These are phyloP conservation scores for Macrophomina tecta DNA, from an alignment of 2,329 filamentous ascomycete genomes.

Conservation along the genomic window DNA sequence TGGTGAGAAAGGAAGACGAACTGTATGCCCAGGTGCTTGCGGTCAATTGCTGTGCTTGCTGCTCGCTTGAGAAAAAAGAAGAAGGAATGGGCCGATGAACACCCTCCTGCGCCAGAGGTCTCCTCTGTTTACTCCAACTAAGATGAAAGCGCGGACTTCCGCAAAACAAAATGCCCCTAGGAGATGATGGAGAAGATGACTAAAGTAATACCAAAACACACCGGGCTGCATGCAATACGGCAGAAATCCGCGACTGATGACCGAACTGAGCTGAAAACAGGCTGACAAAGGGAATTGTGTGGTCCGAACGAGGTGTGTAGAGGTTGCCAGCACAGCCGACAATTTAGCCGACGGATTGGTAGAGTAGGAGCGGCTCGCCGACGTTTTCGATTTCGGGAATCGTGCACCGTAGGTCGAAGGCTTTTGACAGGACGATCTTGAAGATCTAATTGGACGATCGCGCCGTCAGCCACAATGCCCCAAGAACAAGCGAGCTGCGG, in stretches of 20 bases:
- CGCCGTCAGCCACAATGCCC: slow-evolving; percentile 17
- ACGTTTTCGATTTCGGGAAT: slow-evolving; percentile 99
- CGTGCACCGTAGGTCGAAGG: slow-evolving; percentile 97
- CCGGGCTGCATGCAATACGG: slow-evolving; percentile 26
- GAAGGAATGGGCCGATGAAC: slow-evolving; percentile 14
- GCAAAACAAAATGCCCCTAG: not conserved
- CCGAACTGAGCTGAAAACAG: not conserved
- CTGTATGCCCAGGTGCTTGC: slow-evolving; percentile 20
- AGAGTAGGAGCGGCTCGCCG: slow-evolving; percentile 91
- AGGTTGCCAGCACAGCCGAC: not conserved
- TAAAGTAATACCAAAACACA: slow-evolving; percentile 26
- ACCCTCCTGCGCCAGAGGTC: slow-evolving; percentile 21
- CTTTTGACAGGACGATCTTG: slow-evolving; percentile 98
- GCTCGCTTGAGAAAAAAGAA: slow-evolving; percentile 16
- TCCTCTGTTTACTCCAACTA: slow-evolving; percentile 25
- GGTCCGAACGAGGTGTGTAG: not conserved
- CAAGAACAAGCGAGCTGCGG: not conserved
- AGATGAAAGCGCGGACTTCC: not conserved
- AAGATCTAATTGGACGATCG: slow-evolving; percentile 73
- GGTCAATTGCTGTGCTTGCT: slow-evolving; percentile 21
- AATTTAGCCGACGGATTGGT: slow-evolving; percentile 55
- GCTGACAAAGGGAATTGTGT: slow-evolving; percentile 13
- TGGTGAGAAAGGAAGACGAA: slow-evolving; percentile 2
- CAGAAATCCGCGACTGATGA: slow-evolving; percentile 8
- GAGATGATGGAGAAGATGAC: slow-evolving; percentile 13